These are phyloP conservation scores for Fraxinus americana DNA, from an alignment of 257 asterid genomes.

Conservation along the genomic window DNA sequence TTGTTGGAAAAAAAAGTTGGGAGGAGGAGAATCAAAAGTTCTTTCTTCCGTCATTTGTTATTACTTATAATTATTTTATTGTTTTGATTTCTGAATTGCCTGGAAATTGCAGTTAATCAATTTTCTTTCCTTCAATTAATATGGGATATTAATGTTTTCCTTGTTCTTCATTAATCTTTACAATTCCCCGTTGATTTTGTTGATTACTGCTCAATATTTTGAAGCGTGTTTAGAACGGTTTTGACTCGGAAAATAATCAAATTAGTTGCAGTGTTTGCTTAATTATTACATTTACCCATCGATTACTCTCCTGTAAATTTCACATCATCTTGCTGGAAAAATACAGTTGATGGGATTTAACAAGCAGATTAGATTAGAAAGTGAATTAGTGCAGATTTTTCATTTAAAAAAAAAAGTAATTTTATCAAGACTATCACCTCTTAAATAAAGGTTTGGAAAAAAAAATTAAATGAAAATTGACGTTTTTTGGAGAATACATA, in stretches of 20 bases:
- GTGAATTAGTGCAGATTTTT: no score
- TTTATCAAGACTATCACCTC: no score
- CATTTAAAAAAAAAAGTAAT: no score
- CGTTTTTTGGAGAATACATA: no score
- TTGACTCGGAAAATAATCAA: not conserved
- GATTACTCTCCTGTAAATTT: no score
- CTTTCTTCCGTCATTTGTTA: constrained; percentile 3
- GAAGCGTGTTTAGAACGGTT: not conserved
- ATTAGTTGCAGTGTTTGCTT: not conserved
- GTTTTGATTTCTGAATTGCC: constrained; percentile 25
- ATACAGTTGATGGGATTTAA: no score
- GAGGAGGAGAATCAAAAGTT: constrained; percentile 11
- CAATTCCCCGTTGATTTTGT: constrained; percentile 18
- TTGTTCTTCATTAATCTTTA: constrained; percentile 16
- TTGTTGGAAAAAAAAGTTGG: constrained; percentile 7
- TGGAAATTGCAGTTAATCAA: constrained; percentile 9
- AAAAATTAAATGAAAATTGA: no score
- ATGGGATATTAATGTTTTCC: not conserved
- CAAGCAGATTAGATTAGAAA: no score
- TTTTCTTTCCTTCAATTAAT: constrained; percentile 15
- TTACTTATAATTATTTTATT: constrained; percentile 10
- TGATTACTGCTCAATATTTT: constrained; percentile 13
- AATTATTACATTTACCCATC: not conserved
- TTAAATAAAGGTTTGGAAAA: no score
- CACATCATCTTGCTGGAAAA: no score